Base-by-base conservation (phyloP, 495 filamentous ascomycete species). In the Penicillium bialowiezense region DNA sequence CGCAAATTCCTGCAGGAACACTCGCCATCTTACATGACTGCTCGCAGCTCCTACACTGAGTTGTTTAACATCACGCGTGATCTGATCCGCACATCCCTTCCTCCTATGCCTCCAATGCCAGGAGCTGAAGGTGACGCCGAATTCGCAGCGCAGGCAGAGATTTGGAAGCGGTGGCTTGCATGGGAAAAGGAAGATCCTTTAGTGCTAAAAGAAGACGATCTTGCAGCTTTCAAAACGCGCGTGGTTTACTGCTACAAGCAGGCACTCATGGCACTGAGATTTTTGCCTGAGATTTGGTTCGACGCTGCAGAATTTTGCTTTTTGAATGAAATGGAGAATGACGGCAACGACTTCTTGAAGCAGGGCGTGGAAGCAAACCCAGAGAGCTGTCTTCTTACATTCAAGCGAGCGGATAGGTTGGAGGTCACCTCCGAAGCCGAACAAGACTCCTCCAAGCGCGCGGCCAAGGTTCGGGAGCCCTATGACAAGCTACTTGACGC, bases 101-200 rank as follows among this genome's bases (percentile, higher is more conserved):
- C 95, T 1, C 75, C 77, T 5, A 66, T 98, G 9, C 91, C 93
- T 13, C 95, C 93, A 13, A 79, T 86, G 1, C 83, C 77, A 39
- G 93, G 91, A 3, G 95, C 88, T 58, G 89, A 91, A 20, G 93
- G 95, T 6, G 85, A 96, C 37, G 74, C 84, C 32, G 90, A 95
- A 57, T 98, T 89, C 62, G 70, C 82, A 48, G 79, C 87, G 44
- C 93, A 97, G 60, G 84, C 95, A n/a, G 81, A 87, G 28, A 76
- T 93, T 9, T 98, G 93, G 93, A 89, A 90, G 61, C 81, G 78
- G 40, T 98, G 93, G 93, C 86, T 97, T 46, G 69, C 79, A 10
- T 97, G 90, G 90, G 93, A 98, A 71, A 95, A 93, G 57, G 84
- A 84, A 7, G 93, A 98, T 64, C 90, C 89, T 1, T 71, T 98